Evolutionary conservation across 2,329 filamentous ascomycete species (phyloP), one percentile per base, ranked within the genome.

Genomic region (Zymoseptoria brevis): DNA sequence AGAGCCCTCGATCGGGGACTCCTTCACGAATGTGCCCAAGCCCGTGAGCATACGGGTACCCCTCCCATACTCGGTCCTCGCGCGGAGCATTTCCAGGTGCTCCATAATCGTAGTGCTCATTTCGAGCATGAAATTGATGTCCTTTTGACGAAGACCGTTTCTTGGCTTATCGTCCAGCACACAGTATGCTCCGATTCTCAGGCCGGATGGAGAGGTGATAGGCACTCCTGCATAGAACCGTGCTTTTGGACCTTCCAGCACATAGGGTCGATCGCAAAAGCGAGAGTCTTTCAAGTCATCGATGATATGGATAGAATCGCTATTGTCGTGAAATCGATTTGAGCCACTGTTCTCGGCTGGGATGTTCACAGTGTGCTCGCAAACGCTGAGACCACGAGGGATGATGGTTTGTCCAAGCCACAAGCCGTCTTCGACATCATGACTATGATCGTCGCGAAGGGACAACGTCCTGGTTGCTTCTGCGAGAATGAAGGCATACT

Each of bases 211-310:
- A 1, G 82, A 84, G 19, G 79, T 78, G 57, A 88, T 81, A 0
- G 85, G 85, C 0, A 86, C 83, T 16, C 80, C 81, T 8, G 81
- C 81, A 59, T 83, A 82, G 65, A 84, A 84, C 1, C 68, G 61
- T 8, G 64, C 65, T 8, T 64, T 64, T 0, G 68, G 68, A 3
- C 63, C 62, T 35, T 56, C 61, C 1, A 22, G 54, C 1, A 70
- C 67, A 55, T 63, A 70, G 9, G 66, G 64, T 11, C 62, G 50
- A 22, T 68, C 58, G 49, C 64, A 64, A 52, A 69, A 69, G 8
- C 57, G 55, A 2, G 51, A 41, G 19, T 65, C 62, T 21, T 66
- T 48, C 8, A 70, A 55, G 19, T 71, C 64, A 35, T 67, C 64
- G 29, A 70, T 63, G 19, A 71, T 65, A 22, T 69, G 56, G 4